phyloP scores from a whole-genome alignment of 768 basidiomycete species.

The Trametes coccinea region DNA sequence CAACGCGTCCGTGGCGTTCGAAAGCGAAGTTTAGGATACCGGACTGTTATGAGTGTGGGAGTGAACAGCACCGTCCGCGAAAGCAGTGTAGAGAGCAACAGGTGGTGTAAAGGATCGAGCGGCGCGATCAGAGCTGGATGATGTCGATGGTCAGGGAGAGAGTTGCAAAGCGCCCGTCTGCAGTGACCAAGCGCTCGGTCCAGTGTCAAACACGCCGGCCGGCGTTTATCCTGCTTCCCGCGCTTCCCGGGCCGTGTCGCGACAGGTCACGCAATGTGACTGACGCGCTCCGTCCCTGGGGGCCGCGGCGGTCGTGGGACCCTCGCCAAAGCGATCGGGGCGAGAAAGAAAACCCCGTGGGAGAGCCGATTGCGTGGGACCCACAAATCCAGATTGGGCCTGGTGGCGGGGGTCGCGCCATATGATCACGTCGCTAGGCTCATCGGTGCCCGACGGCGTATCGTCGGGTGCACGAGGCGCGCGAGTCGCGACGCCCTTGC shows the following conservation, averaged over 20 bases:
- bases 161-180: constrained; percentile 1
- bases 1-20: neutral
- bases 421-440: constrained; percentile 8
- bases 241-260: neutral
- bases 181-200: constrained; percentile 1
- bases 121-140: constrained; percentile 20
- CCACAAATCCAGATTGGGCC: constrained; percentile 7
- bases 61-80: constrained; percentile 1
- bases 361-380: constrained; percentile 4
- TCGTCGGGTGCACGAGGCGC: constrained; percentile 1
- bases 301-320: constrained; percentile 15
- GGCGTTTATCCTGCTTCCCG: constrained; percentile 5
- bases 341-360: neutral
- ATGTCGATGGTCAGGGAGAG: constrained; percentile 14
- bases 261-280: constrained; percentile 7
- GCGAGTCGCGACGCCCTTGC: neutral
- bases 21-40: neutral
- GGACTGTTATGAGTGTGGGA: neutral
- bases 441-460: neutral
- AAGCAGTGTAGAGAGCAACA: constrained; percentile 12
- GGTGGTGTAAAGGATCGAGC: constrained; percentile 2
- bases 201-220: neutral
- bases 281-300: neutral
- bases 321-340: neutral
- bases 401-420: constrained; percentile 17